Base-by-base conservation (phyloP, 2,329 filamentous ascomycete genomes). In the Sporothrix pallida region DNA sequence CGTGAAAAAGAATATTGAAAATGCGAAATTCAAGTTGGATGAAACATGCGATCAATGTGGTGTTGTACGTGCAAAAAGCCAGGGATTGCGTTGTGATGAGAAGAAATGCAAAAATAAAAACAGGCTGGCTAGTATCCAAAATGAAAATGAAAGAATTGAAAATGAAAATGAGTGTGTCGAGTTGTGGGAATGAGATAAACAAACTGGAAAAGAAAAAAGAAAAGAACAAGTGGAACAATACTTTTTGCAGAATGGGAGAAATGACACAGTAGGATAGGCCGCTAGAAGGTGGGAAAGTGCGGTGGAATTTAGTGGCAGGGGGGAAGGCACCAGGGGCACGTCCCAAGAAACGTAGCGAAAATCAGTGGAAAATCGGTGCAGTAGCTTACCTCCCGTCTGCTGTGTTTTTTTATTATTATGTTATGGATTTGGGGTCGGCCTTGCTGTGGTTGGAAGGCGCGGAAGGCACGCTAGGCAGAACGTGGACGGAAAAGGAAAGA, bases 381-480 rank as follows among this genome's bases (percentile, higher is more conserved):
- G 75, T 71, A 73, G 75, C 76, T 77, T 74, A 77, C 76, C 74
- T 77, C 72, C 71, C 62, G 70, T 62, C 37, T 72, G 60, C 62
- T 69, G 44, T 62, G n/a, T 60, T 48, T 70, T 67, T 37, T 31
- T 67, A 20, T 56, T 72, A 56, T 31, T 58, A 31, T 58, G 42
- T 69, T 48, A 65, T 60, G 46, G 12, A 50, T 70, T 65, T 70
- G 26, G 50, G 23, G 48, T 48, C 48, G 17, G 37, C 17, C 15
- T 26, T 72, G n/a, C n/a, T 17, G 42, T 13, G 26, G 17, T 63
- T n/a, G 54, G 63, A 48, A n/a, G 10, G 23, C 60, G 58, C 48
- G 50, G 56, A 70, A 73, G 72, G 20, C 44, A 56, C 74, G 74
- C 74, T 75, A 75, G 56, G 46, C 74, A 42, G 71, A 73, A 74